Evolutionary conservation across 306 rosid genomes (phyloP).

Genomic region (Crataegus laevigata): DNA sequence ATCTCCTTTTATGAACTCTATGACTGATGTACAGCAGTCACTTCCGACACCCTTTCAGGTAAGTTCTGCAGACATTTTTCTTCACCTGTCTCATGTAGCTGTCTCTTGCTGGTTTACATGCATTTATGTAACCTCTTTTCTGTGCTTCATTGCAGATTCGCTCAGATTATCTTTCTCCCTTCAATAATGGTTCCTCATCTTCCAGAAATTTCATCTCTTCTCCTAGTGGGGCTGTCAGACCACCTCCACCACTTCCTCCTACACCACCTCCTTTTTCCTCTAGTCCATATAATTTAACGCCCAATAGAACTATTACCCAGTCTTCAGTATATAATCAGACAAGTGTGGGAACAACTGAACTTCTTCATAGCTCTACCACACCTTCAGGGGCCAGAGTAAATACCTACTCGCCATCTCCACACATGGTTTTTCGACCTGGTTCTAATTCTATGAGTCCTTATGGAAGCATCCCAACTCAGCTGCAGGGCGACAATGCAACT

Average conservation of each 20-base stretch:
- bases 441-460: slow-evolving; percentile 49
- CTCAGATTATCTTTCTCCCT: slow-evolving; percentile 58
- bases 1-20: slow-evolving; percentile 49
- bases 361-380: slow-evolving; percentile 41
- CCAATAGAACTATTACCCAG: slow-evolving; percentile 49
- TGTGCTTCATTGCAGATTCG: slow-evolving; percentile 49
- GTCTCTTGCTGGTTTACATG: slow-evolving; percentile 6
- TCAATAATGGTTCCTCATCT: slow-evolving; percentile 44
- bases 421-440: slow-evolving; percentile 54
- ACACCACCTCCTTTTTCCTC: slow-evolving; percentile 89
- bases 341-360: slow-evolving; percentile 40
- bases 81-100: not conserved
- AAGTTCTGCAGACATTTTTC: slow-evolving; percentile 9
- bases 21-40: slow-evolving; percentile 51
- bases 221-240: slow-evolving; percentile 68
- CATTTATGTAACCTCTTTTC: slow-evolving; percentile 1
- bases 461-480: slow-evolving; percentile 60
- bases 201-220: slow-evolving; percentile 57
- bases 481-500: slow-evolving; percentile 57
- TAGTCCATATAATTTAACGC: slow-evolving; percentile 51
- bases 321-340: slow-evolving; percentile 53
- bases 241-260: slow-evolving; percentile 94
- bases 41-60: slow-evolving; percentile 54
- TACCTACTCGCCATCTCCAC: slow-evolving; percentile 46
- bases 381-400: slow-evolving; percentile 53